A percentile compares a stretch with the other conserved stretches of the same genome.
Conservation (phyloP, 352 stramenopile genomes). For the Lagenidium giganteum region DNA sequence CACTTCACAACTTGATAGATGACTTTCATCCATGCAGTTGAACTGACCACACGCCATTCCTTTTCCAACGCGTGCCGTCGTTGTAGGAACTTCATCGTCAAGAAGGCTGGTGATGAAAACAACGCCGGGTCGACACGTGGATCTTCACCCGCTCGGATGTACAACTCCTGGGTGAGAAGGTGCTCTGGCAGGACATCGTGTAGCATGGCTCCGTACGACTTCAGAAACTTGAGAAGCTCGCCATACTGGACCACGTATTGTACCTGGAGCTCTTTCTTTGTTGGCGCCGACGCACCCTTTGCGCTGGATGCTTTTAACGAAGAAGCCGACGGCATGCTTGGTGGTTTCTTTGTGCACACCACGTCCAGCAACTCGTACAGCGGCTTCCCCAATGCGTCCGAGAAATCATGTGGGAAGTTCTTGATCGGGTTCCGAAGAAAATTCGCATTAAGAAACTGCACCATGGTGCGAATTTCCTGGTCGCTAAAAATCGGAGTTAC, state of each 20-base stretch:
- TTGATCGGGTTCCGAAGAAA: slow-evolving; percentile 62
- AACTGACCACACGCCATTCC: slow-evolving; percentile 49
- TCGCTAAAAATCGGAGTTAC: slow-evolving; percentile 22
- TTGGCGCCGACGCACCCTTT: slow-evolving; percentile 9
- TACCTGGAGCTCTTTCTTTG: slow-evolving; percentile 53
- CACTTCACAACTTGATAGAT: slow-evolving; percentile 91
- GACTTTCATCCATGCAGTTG: slow-evolving; percentile 78
- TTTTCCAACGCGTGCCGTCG: slow-evolving; percentile 42
- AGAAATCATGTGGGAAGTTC: slow-evolving; percentile 75
- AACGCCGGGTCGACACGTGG: slow-evolving; percentile 42
- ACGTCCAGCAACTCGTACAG: slow-evolving; percentile 89
- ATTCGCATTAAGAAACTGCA: slow-evolving; percentile 86
- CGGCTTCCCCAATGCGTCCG: slow-evolving; percentile 67
- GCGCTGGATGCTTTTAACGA: slow-evolving; percentile 6
- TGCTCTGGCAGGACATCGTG: slow-evolving; percentile 82
- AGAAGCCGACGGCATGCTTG: slow-evolving; percentile 14
- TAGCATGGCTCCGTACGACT: slow-evolving; percentile 88
- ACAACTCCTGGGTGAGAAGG: slow-evolving; percentile 73
- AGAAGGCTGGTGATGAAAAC: slow-evolving; percentile 28
- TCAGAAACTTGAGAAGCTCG: slow-evolving; percentile 89
- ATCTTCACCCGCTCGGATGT: slow-evolving; percentile 74
- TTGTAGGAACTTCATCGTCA: slow-evolving; percentile 45
- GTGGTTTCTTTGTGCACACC: slow-evolving; percentile 85
- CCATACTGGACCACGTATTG: slow-evolving; percentile 72
- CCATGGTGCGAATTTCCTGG: slow-evolving; percentile 50